Percentiles rank a stretch among this genome's conserved stretches.
Conservation (phyloP, 208 protist species). For the Trypanosoma melophagium region DNA sequence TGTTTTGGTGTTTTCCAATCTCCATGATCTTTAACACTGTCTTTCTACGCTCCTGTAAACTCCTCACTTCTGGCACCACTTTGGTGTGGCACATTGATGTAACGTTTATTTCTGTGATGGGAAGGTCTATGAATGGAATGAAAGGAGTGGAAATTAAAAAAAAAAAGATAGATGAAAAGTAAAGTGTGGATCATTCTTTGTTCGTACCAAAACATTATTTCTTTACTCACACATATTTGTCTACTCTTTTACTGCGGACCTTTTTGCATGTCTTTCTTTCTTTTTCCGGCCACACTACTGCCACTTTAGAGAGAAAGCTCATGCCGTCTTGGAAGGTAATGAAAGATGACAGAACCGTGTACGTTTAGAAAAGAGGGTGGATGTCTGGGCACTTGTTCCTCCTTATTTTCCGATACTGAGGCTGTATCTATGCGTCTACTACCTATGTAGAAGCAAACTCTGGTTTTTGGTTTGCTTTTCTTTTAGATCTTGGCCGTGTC, state of each 20-base stretch:
- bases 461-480: too few relatives aligned
- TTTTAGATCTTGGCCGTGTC: not conserved
- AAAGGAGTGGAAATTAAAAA: not conserved
- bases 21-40: too few relatives aligned
- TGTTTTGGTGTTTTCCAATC: not conserved
- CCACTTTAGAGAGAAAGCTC: slow-evolving; percentile 18
- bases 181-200: slow-evolving; percentile 5
- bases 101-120: not conserved
- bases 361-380: not conserved
- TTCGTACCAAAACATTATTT: not conserved
- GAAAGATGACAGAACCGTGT: slow-evolving; percentile 17
- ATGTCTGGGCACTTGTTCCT: not conserved
- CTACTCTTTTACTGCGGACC: slow-evolving; percentile 6
- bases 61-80: too few relatives aligned
- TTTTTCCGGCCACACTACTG: slow-evolving; percentile 29
- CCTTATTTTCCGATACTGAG: not conserved
- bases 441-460: not conserved
- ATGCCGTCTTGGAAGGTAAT: slow-evolving; percentile 3
- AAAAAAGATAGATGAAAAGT: not conserved
- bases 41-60: too few relatives aligned
- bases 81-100: not conserved
- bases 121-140: not conserved
- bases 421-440: not conserved
- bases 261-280: not conserved
- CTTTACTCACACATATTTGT: slow-evolving; percentile 8